Base-by-base conservation (phyloP, 441 rosid genomes). In the Pelargonium myrrhifolium region DNA sequence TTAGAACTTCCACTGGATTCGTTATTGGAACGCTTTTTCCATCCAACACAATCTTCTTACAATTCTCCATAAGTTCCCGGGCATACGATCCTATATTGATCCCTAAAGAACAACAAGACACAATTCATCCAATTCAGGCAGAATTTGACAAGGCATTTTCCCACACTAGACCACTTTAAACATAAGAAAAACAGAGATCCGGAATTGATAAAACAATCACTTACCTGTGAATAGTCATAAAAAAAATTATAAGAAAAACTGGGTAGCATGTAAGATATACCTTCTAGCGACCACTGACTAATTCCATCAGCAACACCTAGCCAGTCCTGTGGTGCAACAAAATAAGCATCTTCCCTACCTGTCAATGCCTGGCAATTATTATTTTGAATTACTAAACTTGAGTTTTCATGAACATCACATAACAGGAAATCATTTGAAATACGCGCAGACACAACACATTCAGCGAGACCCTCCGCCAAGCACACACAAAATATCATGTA, bases 341-440 rank as follows among this genome's bases (percentile, higher is more conserved):
- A 92, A 77, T 86, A 84, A 65, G 89, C 89, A 83, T 92, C 96
- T 58, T 84, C 83, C 67, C 85, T 81, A 86, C 96, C 98, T 84
- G 91, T 77, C 87, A 86, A 92, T 72, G 80, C 94, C 96, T 92
- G 93, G 87, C 76, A 83, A 86, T 86, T 79, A 89, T 80, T 85
- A 86, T 71, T 67, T 78, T 74, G 74, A 72, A 92, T 87, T 78
- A 85, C 83, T 77, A 66, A 68, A 68, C 81, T 67, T 66, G 73
- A 71, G 67, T 65, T 62, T 63, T 75, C 65, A 72, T 65, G 28
- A 69, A 68, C 64, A 62, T 39, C 40, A 67, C 10, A 42, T 17
- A 62, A 65, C 24, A 62, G 26, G 68, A 55, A 47, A 39, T 18
- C 49, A 43, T 9, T 10, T 28, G 26, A 62, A 68, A 7, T 40